A percentile compares a stretch with the other conserved stretches of the same genome.
phyloP scores from a whole-genome alignment of 2,329 filamentous ascomycete species.

The Tolypocladium endophyticum region DNA sequence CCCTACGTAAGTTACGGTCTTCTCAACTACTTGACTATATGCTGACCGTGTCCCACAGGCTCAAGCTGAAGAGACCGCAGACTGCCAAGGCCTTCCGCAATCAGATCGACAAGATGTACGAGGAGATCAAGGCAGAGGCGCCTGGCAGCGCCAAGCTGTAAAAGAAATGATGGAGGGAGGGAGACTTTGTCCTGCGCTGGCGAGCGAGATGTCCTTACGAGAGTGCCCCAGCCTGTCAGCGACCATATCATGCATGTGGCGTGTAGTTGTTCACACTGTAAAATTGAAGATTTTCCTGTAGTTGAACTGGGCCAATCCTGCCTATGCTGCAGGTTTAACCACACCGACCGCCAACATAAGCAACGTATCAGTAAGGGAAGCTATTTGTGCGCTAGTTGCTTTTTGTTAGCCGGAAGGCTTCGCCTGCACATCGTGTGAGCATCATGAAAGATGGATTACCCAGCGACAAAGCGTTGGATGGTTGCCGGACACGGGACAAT shows the following conservation, averaged over 20 bases:
- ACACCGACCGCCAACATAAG: neutral
- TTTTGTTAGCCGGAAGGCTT: neutral
- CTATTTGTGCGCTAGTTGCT: neutral
- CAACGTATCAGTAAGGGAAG: neutral
- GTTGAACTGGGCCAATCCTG: neutral
- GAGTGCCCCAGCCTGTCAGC: neutral
- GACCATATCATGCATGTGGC: neutral
- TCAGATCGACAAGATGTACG: conserved; percentile 47
- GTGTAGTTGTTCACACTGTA: neutral
- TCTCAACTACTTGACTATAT: too few species aligned
- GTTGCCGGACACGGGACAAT: neutral
- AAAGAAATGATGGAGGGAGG: neutral
- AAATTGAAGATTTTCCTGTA: neutral
- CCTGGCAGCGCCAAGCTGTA: conserved; percentile 36
- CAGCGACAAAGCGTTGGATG: neutral
- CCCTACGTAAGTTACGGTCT: conserved; percentile 62
- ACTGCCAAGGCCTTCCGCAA: conserved; percentile 39
- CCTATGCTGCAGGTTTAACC: neutral
- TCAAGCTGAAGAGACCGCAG: conserved; percentile 52
- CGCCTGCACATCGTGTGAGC: neutral
- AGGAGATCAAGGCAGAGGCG: conserved; percentile 33
- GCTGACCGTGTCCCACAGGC: conserved; percentile 23
- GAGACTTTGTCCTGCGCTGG: neutral
- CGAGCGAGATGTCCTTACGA: neutral
- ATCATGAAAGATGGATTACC: neutral